Base-by-base conservation (phyloP, 2,329 filamentous ascomycete genomes). In the Periglandula ipomoeae region DNA sequence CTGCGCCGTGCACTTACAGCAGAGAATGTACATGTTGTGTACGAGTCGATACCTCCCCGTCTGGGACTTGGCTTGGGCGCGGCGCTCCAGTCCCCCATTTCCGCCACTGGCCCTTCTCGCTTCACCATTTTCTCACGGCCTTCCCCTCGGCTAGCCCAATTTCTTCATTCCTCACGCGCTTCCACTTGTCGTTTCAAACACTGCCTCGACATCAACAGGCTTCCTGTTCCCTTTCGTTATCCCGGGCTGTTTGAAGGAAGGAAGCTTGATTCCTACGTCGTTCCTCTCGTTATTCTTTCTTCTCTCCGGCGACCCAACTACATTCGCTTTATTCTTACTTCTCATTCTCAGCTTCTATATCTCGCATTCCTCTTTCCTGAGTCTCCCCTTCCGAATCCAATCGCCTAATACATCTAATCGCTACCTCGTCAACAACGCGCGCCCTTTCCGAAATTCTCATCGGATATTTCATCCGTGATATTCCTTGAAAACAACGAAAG, bases 271-370 rank as follows among this genome's bases (percentile, higher is more conserved):
- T 32, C 7, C 30, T 32, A 15, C 24, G n/a, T 15, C 38, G 2
- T 20, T 20, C 9, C 13, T 22, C 22, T 41, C 11, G 38, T 35
- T 30, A 23, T 43, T 43, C 24, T 26, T 41, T 37, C 27, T 41
- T 37, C n/a, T 41, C n/a, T 19, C 15, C 32, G 20, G 26, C 24
- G 23, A 30, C 23, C 30, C 15, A n/a, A 38, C 38, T 43, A 44
- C 46, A 43, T 37, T 48, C 46, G 46, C 46, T 48, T 44, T 43
- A 11, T 8, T 26, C 11, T 37, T 37, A 22, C 45, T 19, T 47
- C 32, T 34, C 23, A 24, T 8, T 35, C 2, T 40, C 17, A 10
- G 15, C 1, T 26, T 44, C 23, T 17, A 15, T 2, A 23, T 40
- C 24, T 3, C 22, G 23, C n/a, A 23, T 10, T 10, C 8, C 26